Evolutionary conservation across 2,329 filamentous ascomycete species (phyloP).

Genomic region (Colletotrichum gloeosporioides): DNA sequence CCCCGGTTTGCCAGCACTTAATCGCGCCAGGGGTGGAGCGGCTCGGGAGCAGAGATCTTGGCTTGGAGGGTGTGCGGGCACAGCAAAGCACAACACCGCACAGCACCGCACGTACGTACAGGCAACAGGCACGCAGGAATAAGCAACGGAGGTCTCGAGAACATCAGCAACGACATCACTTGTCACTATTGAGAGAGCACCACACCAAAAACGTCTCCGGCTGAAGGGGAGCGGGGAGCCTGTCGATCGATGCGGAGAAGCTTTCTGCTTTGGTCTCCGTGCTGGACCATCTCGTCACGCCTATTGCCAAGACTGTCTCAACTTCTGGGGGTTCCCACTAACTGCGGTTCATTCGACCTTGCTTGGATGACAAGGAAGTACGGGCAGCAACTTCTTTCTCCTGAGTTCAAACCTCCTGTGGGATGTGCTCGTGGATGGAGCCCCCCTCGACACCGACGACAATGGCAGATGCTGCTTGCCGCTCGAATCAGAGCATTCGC

Average conservation of each 20-base stretch:
- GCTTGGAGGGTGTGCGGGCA: background rate
- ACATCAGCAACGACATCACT: background rate
- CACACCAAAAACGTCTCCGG: constrained; percentile 3
- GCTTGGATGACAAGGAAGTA: background rate
- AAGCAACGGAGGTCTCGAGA: background rate
- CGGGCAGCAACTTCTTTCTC: background rate
- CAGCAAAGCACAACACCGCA: background rate
- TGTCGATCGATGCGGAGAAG: constrained; percentile 23
- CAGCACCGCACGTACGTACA: background rate
- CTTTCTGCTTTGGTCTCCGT: constrained; percentile 16
- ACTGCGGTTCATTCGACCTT: background rate
- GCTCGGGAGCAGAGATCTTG: constrained; percentile 10
- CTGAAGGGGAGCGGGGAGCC: constrained; percentile 17
- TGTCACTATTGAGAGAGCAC: background rate
- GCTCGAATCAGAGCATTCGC: constrained; percentile 11
- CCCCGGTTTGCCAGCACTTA: constrained; percentile 9
- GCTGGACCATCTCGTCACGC: background rate
- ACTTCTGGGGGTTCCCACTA: background rate
- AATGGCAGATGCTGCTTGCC: background rate
- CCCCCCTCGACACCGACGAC: background rate
- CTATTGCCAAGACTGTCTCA: constrained; percentile 13
- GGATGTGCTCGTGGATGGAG: background rate
- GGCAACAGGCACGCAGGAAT: background rate
- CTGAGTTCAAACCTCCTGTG: background rate
- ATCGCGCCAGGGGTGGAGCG: background rate